Evolutionary conservation across 1,139 yeast genomes (phyloP), one percentile per base, ranked within the genome.

Genomic region (Williopsis jadinii): DNA sequence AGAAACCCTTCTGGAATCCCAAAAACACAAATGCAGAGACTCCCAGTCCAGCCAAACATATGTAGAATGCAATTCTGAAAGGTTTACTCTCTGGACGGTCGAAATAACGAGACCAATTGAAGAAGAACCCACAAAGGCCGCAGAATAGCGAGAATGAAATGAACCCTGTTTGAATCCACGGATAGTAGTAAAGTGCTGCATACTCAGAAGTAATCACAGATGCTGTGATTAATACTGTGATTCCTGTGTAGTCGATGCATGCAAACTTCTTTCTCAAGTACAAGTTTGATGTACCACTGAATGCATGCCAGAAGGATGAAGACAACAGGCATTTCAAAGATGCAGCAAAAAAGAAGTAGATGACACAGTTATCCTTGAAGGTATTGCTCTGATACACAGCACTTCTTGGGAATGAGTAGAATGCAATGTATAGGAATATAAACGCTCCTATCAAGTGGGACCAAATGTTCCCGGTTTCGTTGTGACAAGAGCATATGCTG

Each of bases 401-500:
- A 0, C 81, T 66, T 5, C 50, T 46, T 11, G 97, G 97, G 56
- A 74, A 83, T 51, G 82, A 83, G 49, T 64, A 66, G 12, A 77
- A 45, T 26, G 78, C 71, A 30, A 88, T 59, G 49, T 78, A 81
- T 2, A 73, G 44, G 61, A 90, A 65, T 30, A 77, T 56, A 3
- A 75, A 39, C 9, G 84, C 73, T 11, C 97, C 98, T 2, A 77
- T 39, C 30, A 87, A 57, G 64, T 92, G 98, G 1, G 96, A 75
- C 98, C 98, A 92, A 44, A 92, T 88, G 63, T 92, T 92, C 62
- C 86, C 75, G 1, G 95, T 75, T 61, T 92, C 98, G 59, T 92
- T 92, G 63, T 92, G 97, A 64, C 84, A 58, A 49, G 75, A 58
- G 61, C 70, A 76, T 11, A 84, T 63, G 42, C 84, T 74, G 44